Base-by-base conservation (phyloP, 164 flowering plant species). In the grape (Vitis vinifera) region DNA sequence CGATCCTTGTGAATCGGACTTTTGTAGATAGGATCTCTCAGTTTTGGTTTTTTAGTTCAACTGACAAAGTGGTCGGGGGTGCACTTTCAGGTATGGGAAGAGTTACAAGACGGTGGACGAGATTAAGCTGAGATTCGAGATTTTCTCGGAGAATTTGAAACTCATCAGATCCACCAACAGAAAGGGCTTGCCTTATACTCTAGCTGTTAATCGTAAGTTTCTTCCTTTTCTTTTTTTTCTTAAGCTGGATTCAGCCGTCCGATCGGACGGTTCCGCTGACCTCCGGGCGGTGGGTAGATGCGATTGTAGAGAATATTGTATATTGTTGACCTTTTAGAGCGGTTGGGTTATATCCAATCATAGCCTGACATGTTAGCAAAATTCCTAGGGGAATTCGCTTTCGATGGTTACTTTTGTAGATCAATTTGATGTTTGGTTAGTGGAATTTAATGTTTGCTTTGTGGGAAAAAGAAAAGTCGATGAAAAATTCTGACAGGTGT, bases 81-180 rank as follows among this genome's bases (percentile, higher is more conserved):
- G 44, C 27, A 17, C 19, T 63, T 56, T 59, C 51, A 92, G 95
- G 89, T 76, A 85, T 55, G 95, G 89, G 68, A 91, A 87, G 87
- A 84, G 72, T 74, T 95, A 94, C 80, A 87, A 79, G 78, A 84
- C 80, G 0, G 80, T 55, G 56, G 88, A 86, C 59, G 99, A 94
- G 86, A 78, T 87, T 55, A 82, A 83, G 81, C 75, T 73, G 17
- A 79, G 99, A 53, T 94, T 87, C 66, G 70, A 59, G 75, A 79
- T 88, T 68, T 94, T 86, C 77, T 71, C 76, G 50, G 95, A 94
- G 82, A 94, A 79, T 73, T 66, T 88, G 82, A 80, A 82, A 63
- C 70, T 91, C 78, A 90, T 94, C 70, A 77, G 81, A 78, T 87
- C 92, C 11, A 79, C 90, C 6, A 91, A 92, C 83, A 79, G 71